These are phyloP conservation scores for Turritis glabra DNA, from an alignment of 345 rosid species.

Conservation along the genomic window DNA sequence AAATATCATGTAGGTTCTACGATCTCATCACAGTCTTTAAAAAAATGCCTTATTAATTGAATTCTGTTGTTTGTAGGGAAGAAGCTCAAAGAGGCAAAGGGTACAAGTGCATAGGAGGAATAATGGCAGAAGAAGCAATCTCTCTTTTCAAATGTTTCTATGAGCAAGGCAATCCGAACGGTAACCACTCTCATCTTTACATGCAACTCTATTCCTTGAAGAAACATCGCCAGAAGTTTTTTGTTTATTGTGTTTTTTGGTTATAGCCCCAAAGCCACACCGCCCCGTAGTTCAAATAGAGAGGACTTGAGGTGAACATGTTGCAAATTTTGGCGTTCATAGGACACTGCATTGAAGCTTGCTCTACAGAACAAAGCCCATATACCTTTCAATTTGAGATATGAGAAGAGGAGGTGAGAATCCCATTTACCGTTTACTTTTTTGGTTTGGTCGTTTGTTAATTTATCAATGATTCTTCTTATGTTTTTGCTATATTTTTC, in stretches of 20 bases:
- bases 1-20: constrained; percentile 32
- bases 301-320: constrained; percentile 18
- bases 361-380: too few species aligned
- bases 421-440: neutral
- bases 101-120: constrained; percentile 64
- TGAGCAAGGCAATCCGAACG: constrained; percentile 90
- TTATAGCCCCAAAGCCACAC: constrained; percentile 55
- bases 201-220: neutral
- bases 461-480: neutral
- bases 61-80: constrained; percentile 31
- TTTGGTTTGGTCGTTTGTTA: neutral
- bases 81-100: constrained; percentile 42
- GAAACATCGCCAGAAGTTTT: neutral
- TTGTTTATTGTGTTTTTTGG: neutral
- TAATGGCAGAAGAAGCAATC: constrained; percentile 74
- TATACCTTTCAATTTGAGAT: too few species aligned
- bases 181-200: constrained; percentile 41
- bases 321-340: neutral
- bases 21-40: neutral
- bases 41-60: neutral
- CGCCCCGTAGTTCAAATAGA: constrained; percentile 43
- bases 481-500: neutral
- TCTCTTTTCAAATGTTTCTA: constrained; percentile 71
- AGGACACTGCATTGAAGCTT: neutral
- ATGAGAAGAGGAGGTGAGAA: too few species aligned